Evolutionary conservation across 306 rosid species (phyloP).

Genomic region (Acacia crassicarpa): DNA sequence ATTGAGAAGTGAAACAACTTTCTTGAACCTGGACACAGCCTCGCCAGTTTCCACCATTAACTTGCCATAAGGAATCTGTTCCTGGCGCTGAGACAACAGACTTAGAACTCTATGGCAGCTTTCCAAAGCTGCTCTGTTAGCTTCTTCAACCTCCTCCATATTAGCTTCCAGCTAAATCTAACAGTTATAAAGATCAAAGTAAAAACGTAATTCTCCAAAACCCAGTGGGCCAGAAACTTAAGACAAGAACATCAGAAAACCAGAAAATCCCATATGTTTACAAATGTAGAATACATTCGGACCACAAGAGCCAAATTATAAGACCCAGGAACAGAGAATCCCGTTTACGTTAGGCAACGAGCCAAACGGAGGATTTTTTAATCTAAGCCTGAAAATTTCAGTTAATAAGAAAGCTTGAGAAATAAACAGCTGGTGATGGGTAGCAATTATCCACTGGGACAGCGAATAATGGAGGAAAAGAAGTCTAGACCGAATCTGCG

Average conservation of each 20-base stretch:
- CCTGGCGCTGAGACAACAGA: slow-evolving; percentile 67
- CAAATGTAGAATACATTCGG: slow-evolving; percentile 40
- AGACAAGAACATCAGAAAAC: slow-evolving; percentile 32
- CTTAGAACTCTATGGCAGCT: slow-evolving; percentile 77
- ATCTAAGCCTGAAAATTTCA: slow-evolving; percentile 35
- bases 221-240: slow-evolving; percentile 28
- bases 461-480: not conserved
- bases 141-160: slow-evolving; percentile 88
- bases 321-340: slow-evolving; percentile 41
- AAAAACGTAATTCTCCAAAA: slow-evolving; percentile 28
- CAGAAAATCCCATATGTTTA: slow-evolving; percentile 27
- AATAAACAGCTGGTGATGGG: slow-evolving; percentile 40
- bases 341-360: slow-evolving; percentile 47
- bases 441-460: slow-evolving; percentile 37
- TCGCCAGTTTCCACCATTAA: slow-evolving; percentile 78
- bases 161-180: slow-evolving; percentile 27
- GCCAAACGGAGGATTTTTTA: slow-evolving; percentile 26
- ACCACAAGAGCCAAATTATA: slow-evolving; percentile 35
- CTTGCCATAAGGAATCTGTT: slow-evolving; percentile 59
- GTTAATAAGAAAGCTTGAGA: slow-evolving; percentile 12
- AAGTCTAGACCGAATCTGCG: slow-evolving; percentile 17
- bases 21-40: slow-evolving; percentile 82
- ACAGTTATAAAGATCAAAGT: not conserved
- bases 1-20: slow-evolving; percentile 79
- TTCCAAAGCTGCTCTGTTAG: slow-evolving; percentile 76